Conservation (phyloP, 2,329 filamentous ascomycete genomes). For the Venturia oleaginea region DNA sequence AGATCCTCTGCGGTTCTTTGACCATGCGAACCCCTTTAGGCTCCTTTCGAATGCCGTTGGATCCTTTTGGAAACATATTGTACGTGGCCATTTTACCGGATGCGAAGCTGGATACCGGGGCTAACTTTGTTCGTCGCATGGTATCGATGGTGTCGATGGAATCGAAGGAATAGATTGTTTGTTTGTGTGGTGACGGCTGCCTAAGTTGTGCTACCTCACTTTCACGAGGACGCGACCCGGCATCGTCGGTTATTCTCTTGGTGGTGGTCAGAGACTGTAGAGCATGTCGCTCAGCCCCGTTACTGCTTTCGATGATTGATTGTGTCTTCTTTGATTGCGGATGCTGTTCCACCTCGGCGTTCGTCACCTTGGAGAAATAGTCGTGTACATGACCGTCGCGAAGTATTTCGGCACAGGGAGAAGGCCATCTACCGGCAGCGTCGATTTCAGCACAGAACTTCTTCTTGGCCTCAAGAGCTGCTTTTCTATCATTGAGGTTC, state of each 20-base stretch:
- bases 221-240: background rate
- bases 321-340: background rate
- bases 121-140: background rate
- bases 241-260: background rate
- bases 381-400: background rate
- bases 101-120: background rate
- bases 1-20: conserved; percentile 25
- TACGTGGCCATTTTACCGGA: background rate
- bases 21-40: conserved; percentile 16
- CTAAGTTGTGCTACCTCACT: background rate
- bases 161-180: background rate
- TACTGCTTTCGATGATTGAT: background rate
- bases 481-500: background rate
- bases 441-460: background rate
- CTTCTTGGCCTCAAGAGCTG: background rate
- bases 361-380: background rate
- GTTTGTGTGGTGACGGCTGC: background rate
- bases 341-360: background rate
- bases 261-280: background rate
- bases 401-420: background rate
- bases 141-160: background rate
- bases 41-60: background rate
- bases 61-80: conserved; percentile 1
- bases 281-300: background rate
- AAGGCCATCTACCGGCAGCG: background rate